These are phyloP conservation scores for Chenopodium quinoa DNA, from an alignment of 148 eudicot genomes.

Conservation along the genomic window DNA sequence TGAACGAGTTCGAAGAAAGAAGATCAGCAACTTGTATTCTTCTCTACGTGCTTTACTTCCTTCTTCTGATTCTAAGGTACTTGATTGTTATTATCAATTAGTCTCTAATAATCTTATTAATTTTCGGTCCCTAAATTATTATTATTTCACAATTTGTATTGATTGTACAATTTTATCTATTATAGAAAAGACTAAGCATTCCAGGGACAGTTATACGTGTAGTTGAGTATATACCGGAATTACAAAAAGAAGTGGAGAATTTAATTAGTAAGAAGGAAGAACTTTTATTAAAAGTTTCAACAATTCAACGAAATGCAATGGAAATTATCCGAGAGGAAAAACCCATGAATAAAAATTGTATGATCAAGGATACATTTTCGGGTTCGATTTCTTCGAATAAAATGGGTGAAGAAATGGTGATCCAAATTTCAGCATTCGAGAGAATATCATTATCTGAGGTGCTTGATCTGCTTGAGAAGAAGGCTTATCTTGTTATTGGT, in stretches of 20 bases:
- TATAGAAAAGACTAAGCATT: conserved; percentile 73
- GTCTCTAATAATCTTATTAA: too few species aligned
- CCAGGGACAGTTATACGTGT: conserved; percentile 55
- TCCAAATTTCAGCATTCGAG: conserved; percentile 51
- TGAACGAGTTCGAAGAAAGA: conserved; percentile 66
- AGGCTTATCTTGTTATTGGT: conserved; percentile 41
- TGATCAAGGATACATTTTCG: background rate
- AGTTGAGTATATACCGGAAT: conserved; percentile 75
- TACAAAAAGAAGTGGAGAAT: conserved; percentile 61
- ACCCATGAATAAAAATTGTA: background rate
- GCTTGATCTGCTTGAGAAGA: conserved; percentile 42
- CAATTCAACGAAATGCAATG: background rate
- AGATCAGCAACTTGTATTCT: conserved; percentile 48
- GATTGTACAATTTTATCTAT: background rate
- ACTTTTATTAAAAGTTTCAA: conserved; percentile 23
- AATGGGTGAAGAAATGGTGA: conserved; percentile 40
- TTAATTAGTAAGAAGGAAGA: conserved; percentile 44
- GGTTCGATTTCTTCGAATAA: conserved; percentile 30
- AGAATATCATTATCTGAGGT: conserved; percentile 36
- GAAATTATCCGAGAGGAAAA: background rate
- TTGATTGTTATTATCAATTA: background rate
- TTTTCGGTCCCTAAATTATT: too few species aligned
- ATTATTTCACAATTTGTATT: too few species aligned
- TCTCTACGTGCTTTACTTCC: conserved; percentile 55
- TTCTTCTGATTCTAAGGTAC: conserved; percentile 40